phyloP scores from a whole-genome alignment of 495 filamentous ascomycete genomes.

The Neurospora cerealis region DNA sequence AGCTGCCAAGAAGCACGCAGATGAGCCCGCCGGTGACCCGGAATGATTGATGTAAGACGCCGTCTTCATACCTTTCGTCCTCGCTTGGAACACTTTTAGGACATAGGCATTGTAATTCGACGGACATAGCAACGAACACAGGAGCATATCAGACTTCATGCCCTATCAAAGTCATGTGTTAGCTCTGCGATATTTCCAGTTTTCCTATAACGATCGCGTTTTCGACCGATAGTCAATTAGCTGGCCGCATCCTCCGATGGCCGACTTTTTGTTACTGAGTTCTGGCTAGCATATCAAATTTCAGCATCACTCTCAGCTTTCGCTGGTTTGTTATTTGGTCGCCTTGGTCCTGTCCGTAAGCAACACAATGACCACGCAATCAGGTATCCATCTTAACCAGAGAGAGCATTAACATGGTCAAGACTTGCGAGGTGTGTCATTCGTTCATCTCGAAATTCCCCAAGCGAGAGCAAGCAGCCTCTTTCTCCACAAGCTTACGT shows the following conservation, averaged over 20 bases:
- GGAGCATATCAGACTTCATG: not conserved
- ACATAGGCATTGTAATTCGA: not conserved
- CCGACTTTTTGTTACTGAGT: not conserved
- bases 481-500: not conserved
- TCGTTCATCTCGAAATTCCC: not conserved
- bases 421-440: not conserved
- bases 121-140: not conserved
- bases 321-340: not conserved
- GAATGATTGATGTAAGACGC: conserved; percentile 13
- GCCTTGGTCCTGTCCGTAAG: not conserved
- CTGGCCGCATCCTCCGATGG: not conserved
- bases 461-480: not conserved
- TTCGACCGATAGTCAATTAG: not conserved
- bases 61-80: not conserved
- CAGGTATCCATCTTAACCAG: not conserved
- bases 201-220: not conserved
- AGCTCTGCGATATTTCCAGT: not conserved
- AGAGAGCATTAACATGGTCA: not conserved
- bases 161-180: not conserved
- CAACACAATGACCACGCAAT: not conserved
- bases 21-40: conserved; percentile 20
- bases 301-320: not conserved
- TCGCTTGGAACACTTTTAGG: not conserved
- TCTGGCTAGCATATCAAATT: not conserved
- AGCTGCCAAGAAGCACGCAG: conserved; percentile 29